Evolutionary conservation across 495 filamentous ascomycete genomes (phyloP), one percentile per base, ranked within the genome.

Genomic region (Aspergillus olivimuriae): DNA sequence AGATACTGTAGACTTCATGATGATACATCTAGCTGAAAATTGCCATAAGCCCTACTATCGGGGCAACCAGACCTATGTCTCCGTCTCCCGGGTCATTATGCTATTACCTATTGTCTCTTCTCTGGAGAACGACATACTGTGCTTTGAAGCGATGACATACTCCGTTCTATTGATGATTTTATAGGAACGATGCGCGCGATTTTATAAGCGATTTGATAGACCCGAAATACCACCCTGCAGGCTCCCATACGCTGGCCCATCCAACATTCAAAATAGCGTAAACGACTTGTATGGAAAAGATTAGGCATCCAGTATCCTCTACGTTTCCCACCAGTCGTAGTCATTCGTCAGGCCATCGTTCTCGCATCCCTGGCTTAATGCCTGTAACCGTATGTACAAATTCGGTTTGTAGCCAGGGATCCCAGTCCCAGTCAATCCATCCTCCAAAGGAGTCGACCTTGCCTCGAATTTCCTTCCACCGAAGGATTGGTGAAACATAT

Each of bases 371-470:
- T 47, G 43, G 43, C 22, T 39, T 58, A 19, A 55, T 55, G n/a
- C 33, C 44, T 19, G 44, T 17, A 40, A 31, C 24, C 18, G 52
- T 58, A 32, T 55, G 42, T 4, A 37, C 39, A 52, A 48, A 58
- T 31, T 55, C 55, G 6, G 24, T 20, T 24, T 50, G 34, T 7
- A 55, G 44, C 55, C 48, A 58, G 26, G 41, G 22, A 42, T 50
- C 40, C 52, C 48, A 56, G 18, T 56, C 50, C 52, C 53, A 56
- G 33, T 59, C 53, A 34, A 56, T 41, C 53, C 53, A 59, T 4
- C 46, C 43, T 42, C 34, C 28, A 32, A 51, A 53, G 21, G 41
- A 34, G 35, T 34, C 39, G 37, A 19, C 20, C 9, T 30, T 33
- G 14, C 10, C 14, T 41, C 18, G 48, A 4, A 12, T 9, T 16